These are phyloP conservation scores for Maudiozyma bulderi DNA, from an alignment of 805 yeast species.

Conservation along the genomic window DNA sequence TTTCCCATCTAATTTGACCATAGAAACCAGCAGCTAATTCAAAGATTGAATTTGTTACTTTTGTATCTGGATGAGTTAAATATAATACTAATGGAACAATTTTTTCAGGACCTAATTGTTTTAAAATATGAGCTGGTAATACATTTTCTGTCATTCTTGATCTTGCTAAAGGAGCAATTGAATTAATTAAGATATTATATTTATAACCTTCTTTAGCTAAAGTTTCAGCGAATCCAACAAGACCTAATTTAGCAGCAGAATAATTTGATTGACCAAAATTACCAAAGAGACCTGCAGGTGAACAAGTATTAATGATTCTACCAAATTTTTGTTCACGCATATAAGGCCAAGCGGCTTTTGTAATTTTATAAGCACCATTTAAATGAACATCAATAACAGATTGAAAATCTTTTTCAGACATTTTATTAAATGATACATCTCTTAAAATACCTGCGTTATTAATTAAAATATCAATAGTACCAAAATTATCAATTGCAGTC, in stretches of 20 bases:
- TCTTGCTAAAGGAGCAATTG: slow-evolving; percentile 90
- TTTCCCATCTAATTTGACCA: slow-evolving; percentile 90
- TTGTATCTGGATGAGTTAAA: slow-evolving; percentile 55
- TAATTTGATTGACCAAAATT: slow-evolving; percentile 95
- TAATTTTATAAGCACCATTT: slow-evolving; percentile 76
- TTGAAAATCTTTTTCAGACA: slow-evolving; percentile 71
- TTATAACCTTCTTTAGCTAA: slow-evolving; percentile 88
- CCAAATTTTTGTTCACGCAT: slow-evolving; percentile 80
- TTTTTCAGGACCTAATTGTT: slow-evolving; percentile 74
- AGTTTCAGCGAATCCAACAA: slow-evolving; percentile 88
- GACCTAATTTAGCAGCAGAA: slow-evolving; percentile 84
- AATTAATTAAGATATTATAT: slow-evolving; percentile 74
- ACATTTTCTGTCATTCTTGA: slow-evolving; percentile 93
- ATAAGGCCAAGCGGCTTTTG: slow-evolving; percentile 88
- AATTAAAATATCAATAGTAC: slow-evolving; percentile 78
- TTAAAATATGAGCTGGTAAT: slow-evolving; percentile 76
- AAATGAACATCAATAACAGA: slow-evolving; percentile 80
- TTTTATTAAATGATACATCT: slow-evolving; percentile 78
- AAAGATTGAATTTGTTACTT: slow-evolving; percentile 64
- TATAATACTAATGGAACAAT: slow-evolving; percentile 86
- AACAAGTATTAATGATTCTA: slow-evolving; percentile 83
- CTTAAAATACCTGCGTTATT: slow-evolving; percentile 94
- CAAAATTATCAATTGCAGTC: slow-evolving; percentile 78
- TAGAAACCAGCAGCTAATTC: slow-evolving; percentile 93
- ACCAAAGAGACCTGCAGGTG: slow-evolving; percentile 95